Conservation (phyloP, 192 early-diverging fungal species). For the Mortierella antarctica region DNA sequence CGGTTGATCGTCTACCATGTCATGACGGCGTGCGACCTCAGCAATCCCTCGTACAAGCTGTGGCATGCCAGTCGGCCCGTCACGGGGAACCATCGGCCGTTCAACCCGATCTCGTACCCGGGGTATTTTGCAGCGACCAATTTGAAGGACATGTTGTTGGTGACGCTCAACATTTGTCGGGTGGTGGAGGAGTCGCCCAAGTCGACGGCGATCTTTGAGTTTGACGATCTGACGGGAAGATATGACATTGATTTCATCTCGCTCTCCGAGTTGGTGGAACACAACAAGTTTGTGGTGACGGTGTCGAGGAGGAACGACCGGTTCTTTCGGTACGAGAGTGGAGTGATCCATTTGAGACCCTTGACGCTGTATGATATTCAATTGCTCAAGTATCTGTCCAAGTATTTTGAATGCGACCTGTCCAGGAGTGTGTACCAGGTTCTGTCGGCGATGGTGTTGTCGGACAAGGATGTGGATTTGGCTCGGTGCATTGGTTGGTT, state of each 20-base stretch:
- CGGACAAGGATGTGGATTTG: slow-evolving; percentile 12
- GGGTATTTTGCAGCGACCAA: slow-evolving; percentile 9
- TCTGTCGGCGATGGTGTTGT: slow-evolving; percentile 7
- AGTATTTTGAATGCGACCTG: slow-evolving; percentile 5
- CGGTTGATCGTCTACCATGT: not conserved
- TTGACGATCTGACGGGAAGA: not conserved
- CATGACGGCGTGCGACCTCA: slow-evolving; percentile 6
- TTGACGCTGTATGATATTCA: slow-evolving; percentile 14
- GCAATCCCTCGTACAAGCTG: slow-evolving; percentile 9
- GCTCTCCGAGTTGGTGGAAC: slow-evolving; percentile 2
- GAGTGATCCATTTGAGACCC: slow-evolving; percentile 3
- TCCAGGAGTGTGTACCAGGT: slow-evolving; percentile 15
- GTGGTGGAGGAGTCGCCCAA: not conserved
- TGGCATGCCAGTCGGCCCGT: slow-evolving; percentile 12
- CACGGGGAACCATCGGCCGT: slow-evolving; percentile 4
- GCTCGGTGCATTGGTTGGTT: slow-evolving; percentile 18
- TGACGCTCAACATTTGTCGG: slow-evolving; percentile 6
- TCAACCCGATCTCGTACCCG: slow-evolving; percentile 8
- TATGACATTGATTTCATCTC: slow-evolving; percentile 2
- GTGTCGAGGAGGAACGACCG: slow-evolving; percentile 3
- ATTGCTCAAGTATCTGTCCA: slow-evolving; percentile 18
- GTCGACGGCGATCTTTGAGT: not conserved
- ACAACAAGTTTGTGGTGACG: slow-evolving; percentile 6
- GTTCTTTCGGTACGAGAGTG: slow-evolving; percentile 8
- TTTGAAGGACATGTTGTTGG: slow-evolving; percentile 8